Evolutionary conservation across 306 rosid species (phyloP).

Genomic region (Betula pendula): DNA sequence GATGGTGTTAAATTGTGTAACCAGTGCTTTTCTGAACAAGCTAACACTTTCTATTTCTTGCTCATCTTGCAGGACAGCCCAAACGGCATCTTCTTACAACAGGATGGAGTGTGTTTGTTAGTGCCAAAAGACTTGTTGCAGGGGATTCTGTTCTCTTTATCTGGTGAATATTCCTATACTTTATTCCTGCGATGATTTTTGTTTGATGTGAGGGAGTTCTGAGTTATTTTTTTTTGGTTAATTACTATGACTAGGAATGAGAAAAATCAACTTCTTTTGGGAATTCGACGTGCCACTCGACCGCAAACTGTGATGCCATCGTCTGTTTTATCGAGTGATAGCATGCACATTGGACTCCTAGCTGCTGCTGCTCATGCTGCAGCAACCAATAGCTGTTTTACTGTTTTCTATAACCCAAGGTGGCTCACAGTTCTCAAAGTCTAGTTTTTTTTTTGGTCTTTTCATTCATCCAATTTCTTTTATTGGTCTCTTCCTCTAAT

Average conservation of each 20-base stretch:
- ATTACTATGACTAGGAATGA: constrained; percentile 59
- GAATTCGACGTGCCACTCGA: constrained; percentile 76
- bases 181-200: constrained; percentile 8
- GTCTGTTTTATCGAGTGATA: constrained; percentile 82
- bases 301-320: constrained; percentile 87
- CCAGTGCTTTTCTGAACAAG: not conserved
- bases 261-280: constrained; percentile 86
- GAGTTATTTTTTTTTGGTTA: constrained; percentile 12
- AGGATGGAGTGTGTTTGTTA: constrained; percentile 92
- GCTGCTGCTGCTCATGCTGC: constrained; percentile 97
- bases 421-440: constrained; percentile 28
- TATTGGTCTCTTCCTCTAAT: constrained; percentile 16
- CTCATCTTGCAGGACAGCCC: constrained; percentile 73
- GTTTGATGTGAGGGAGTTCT: constrained; percentile 13
- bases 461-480: not conserved
- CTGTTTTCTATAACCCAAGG: constrained; percentile 90
- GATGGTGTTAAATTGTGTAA: not conserved
- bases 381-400: constrained; percentile 83
- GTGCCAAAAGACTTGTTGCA: constrained; percentile 89
- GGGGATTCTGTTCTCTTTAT: constrained; percentile 94
- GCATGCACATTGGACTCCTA: constrained; percentile 93
- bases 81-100: constrained; percentile 94
- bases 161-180: constrained; percentile 47
- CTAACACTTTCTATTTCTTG: constrained; percentile 31
- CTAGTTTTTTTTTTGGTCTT: not conserved